phyloP scores from a whole-genome alignment of 495 filamentous ascomycete genomes.

The Hypomontagnella submonticulosa region DNA sequence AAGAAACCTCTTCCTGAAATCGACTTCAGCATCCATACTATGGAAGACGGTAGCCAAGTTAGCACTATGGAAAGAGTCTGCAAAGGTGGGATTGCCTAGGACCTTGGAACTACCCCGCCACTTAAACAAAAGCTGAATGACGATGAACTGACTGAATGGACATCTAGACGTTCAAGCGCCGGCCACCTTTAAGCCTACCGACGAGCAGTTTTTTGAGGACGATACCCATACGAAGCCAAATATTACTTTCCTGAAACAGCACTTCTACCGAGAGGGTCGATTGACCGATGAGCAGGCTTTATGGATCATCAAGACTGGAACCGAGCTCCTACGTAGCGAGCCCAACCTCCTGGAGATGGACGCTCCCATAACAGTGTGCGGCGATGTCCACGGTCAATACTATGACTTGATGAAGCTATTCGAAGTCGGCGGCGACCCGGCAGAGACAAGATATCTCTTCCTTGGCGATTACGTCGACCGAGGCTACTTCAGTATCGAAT shows the following conservation, averaged over 20 bases:
- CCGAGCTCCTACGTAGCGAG: conserved; percentile 83
- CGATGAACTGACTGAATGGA: conserved; percentile 28
- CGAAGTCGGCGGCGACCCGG: conserved; percentile 96
- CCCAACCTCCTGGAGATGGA: conserved; percentile 99
- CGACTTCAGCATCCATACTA: conserved; percentile 95
- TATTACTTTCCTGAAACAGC: conserved; percentile 93
- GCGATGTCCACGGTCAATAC: conserved; percentile 98
- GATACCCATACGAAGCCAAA: conserved; percentile 89
- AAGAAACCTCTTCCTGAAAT: conserved; percentile 97
- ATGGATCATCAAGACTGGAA: conserved; percentile 89
- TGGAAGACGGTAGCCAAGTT: conserved; percentile 96
- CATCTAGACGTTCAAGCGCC: conserved; percentile 92
- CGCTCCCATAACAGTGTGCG: conserved; percentile 98
- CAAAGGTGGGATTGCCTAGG: conserved; percentile 75
- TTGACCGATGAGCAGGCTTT: conserved; percentile 96
- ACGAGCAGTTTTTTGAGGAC: conserved; percentile 78
- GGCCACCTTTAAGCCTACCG: conserved; percentile 86
- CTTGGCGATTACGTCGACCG: conserved; percentile 97
- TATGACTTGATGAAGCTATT: conserved; percentile 99
- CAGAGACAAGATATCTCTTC: conserved; percentile 96
- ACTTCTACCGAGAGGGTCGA: conserved; percentile 96
- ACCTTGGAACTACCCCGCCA: conserved; percentile 29
- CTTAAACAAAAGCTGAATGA: conserved; percentile 11
- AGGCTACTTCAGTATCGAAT: conserved; percentile 99
- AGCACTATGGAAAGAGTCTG: conserved; percentile 95